Conservation (phyloP, 345 rosid species). For the Fremontodendron californicum region DNA sequence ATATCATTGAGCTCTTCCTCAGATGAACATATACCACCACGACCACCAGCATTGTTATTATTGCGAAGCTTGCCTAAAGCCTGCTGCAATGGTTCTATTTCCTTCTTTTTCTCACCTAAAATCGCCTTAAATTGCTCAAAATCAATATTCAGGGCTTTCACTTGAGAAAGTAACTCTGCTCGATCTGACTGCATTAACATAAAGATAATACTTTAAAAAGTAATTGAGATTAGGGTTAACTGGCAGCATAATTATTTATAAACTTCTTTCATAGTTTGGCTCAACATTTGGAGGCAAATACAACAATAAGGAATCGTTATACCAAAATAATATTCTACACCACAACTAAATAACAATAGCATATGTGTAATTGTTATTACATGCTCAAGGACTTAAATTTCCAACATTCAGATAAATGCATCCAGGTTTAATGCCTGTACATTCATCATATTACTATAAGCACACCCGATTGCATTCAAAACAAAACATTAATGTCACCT, state of each 20-base stretch:
- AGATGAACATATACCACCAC: constrained; percentile 73
- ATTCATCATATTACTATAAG: constrained; percentile 1
- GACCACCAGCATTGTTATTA: constrained; percentile 38
- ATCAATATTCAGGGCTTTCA: constrained; percentile 36
- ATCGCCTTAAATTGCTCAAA: constrained; percentile 39
- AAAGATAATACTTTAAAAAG: background rate
- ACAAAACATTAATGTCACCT: background rate
- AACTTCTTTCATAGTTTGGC: background rate
- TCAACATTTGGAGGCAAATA: background rate
- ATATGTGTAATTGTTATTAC: background rate
- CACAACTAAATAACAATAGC: background rate
- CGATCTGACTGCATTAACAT: constrained; percentile 34
- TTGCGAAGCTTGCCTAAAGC: constrained; percentile 75
- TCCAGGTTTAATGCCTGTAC: background rate
- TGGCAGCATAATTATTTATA: background rate
- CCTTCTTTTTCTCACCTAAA: constrained; percentile 64
- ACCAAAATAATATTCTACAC: background rate
- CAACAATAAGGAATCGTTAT: background rate
- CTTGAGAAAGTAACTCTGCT: constrained; percentile 35
- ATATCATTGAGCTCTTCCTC: constrained; percentile 77
- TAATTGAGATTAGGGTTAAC: background rate
- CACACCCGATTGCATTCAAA: background rate
- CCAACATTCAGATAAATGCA: background rate
- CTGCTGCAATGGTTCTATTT: constrained; percentile 81
- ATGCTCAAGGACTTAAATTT: background rate